Evolutionary conservation across 768 basidiomycete species (phyloP), one percentile per base, ranked within the genome.

Genomic region (Mycena haematopus): DNA sequence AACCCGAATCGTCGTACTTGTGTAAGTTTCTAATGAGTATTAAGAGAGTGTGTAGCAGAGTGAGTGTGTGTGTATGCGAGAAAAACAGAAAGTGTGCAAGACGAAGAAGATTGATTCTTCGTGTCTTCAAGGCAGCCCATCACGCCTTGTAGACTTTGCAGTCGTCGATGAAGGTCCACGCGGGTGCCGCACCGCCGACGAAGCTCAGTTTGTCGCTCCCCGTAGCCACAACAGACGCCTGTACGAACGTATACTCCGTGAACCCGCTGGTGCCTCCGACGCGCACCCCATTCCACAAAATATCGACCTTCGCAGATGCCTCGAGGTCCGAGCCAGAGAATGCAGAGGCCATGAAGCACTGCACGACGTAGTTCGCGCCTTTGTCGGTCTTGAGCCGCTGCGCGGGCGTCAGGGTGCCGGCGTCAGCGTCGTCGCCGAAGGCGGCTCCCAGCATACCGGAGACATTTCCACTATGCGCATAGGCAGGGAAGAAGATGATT

Each of bases 151-250:
- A 74, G 7, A 77, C 69, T 45, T 56, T 51, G 35, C 81, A 65
- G 65, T 82, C 80, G 66, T 83, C 82, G 58, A 83, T 73, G 70
- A 82, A 83, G 11, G 78, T 77, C 78, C 79, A 83, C 8, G 80
- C 78, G 9, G 82, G 82, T 8, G 80, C 80, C 25, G 68, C 70
- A 1, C 81, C 81, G 36, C 82, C 82, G 44, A 72, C 74, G 72
- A 80, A 77, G 0, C 75, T 71, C 40, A 80, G 69, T 15, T 69
- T 66, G 61, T 80, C 79, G 24, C 70, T 73, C 17, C 79, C 79
- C 44, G 58, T 62, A 3, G 73, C 81, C 2, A 68, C 69, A 6
- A 79, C 35, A 4, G 51, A 80, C 0, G 60, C 60, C 50, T 77
- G 68, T 65, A 75, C 75, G 65, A 74, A 79, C 36, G 68, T 74